Evolutionary conservation across 257 asterid genomes (phyloP), one percentile per base, ranked within the genome.

Genomic region (Gynochthodes officinalis): DNA sequence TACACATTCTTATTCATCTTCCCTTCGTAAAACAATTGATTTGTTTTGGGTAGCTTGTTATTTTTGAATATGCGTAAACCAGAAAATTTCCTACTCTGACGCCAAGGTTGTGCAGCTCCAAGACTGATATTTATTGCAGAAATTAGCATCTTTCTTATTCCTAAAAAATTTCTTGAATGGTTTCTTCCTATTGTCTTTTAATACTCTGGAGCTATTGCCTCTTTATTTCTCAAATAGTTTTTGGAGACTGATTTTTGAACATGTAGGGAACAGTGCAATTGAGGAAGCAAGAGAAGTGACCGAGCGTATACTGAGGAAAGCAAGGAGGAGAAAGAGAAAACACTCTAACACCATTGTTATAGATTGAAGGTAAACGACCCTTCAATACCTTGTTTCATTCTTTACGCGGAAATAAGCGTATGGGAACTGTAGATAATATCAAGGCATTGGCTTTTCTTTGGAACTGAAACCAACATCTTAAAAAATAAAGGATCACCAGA

Each of bases 281-380:
- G 90, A 85, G 84, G 87, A 85, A 76, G 91, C 77, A 40, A 67
- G 78, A 81, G 81, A 84, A 73, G 93, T 86, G 78, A 86, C 87
- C 64, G 90, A 89, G 49, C 81, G 89, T 35, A 88, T 91, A 76
- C 86, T 91, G 65, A 85, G 90, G 85, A 94, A 89, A 82, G 97
- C 97, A 72, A 85, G 96, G 86, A 85, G 87, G 79, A 84, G 88
- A 80, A 94, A 89, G 92, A 88, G 99, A 85, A 91, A 89, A 77
- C 76, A 72, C 67, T 43, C 81, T 75, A 85, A 85, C 76, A 81
- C 86, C 77, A 88, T 94, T 81, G 67, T 89, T 68, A 86, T 94
- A 73, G 78, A 88, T 77, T 94, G 83, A 89, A 86, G 88, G 91
- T 88, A 43, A 57, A 60, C 58, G 39, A 52, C 69, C 40, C 33